Evolutionary conservation across 768 basidiomycete species (phyloP).

Genomic region (Naematelia encephala): DNA sequence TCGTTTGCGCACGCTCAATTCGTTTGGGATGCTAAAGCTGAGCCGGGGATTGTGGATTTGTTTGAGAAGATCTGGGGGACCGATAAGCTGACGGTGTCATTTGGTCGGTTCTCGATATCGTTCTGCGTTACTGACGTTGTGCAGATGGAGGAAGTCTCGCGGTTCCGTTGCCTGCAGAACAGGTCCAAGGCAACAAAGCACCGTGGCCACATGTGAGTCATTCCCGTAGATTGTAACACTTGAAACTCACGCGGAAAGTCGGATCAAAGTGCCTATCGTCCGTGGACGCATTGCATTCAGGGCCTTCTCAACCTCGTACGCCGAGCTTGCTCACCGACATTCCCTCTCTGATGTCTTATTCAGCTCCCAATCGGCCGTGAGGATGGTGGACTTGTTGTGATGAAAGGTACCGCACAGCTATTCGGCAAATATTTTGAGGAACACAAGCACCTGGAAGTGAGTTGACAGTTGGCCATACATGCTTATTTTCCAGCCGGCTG

Average conservation of each 20-base stretch:
- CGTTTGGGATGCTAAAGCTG: constrained; percentile 44
- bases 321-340: not conserved
- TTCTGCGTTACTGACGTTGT: constrained; percentile 6
- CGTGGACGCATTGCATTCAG: constrained; percentile 31
- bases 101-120: no score
- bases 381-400: constrained; percentile 35
- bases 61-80: constrained; percentile 50
- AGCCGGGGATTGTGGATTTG: constrained; percentile 41
- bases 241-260: not conserved
- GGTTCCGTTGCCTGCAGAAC: constrained; percentile 16
- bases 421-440: constrained; percentile 13
- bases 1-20: constrained; percentile 38
- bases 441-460: constrained; percentile 8
- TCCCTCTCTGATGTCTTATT: not conserved
- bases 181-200: constrained; percentile 20
- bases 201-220: constrained; percentile 27
- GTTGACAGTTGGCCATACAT: not conserved
- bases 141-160: constrained; percentile 17
- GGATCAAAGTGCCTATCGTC: constrained; percentile 24
- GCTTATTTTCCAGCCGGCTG: not conserved
- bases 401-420: constrained; percentile 4
- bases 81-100: constrained; percentile 40
- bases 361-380: constrained; percentile 23
- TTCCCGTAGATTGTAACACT: no score
- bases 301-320: constrained; percentile 40